These are phyloP conservation scores for Cryptococcus maquisensis DNA, from an alignment of 1,284 basidiomycete species.

Conservation along the genomic window DNA sequence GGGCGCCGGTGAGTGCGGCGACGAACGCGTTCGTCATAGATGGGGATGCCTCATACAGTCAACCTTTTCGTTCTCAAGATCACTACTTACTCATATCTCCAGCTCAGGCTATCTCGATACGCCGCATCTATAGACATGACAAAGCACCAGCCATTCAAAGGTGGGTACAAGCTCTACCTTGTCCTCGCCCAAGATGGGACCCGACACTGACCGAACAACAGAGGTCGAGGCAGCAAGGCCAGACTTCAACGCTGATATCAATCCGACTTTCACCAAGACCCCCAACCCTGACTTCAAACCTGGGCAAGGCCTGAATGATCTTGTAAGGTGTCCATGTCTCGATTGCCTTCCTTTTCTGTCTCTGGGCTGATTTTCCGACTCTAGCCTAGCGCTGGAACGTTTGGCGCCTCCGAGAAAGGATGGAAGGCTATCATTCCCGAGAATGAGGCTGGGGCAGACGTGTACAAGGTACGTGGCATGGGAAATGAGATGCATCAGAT, in stretches of 20 bases:
- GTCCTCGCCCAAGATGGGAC: too few species aligned
- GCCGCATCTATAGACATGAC: too few species aligned
- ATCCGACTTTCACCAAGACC: slow-evolving; percentile 44
- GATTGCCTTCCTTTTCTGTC: too few species aligned
- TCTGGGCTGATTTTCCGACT: not conserved
- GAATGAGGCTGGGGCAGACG: slow-evolving; percentile 45
- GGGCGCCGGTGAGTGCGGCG: too few species aligned
- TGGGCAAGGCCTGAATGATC: slow-evolving; percentile 54
- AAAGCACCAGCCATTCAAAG: too few species aligned
- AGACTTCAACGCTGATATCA: slow-evolving; percentile 21
- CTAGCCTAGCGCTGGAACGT: slow-evolving; percentile 43
- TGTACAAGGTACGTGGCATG: slow-evolving; percentile 49
- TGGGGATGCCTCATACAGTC: too few species aligned
- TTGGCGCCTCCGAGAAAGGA: slow-evolving; percentile 52
- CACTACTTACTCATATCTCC: too few species aligned
- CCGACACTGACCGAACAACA: not conserved
- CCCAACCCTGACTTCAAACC: slow-evolving; percentile 57
- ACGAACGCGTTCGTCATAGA: too few species aligned
- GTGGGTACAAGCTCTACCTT: too few species aligned
- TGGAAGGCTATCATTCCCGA: slow-evolving; percentile 59
- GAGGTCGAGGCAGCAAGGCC: slow-evolving; percentile 40
- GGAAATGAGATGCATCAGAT: slow-evolving; percentile 15
- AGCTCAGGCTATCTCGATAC: too few species aligned
- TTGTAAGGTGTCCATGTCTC: slow-evolving; percentile 17
- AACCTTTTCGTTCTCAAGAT: too few species aligned